Evolutionary conservation across 2,329 filamentous ascomycete genomes (phyloP), one percentile per base, ranked within the genome.

Genomic region (Colletotrichum cuscutae): DNA sequence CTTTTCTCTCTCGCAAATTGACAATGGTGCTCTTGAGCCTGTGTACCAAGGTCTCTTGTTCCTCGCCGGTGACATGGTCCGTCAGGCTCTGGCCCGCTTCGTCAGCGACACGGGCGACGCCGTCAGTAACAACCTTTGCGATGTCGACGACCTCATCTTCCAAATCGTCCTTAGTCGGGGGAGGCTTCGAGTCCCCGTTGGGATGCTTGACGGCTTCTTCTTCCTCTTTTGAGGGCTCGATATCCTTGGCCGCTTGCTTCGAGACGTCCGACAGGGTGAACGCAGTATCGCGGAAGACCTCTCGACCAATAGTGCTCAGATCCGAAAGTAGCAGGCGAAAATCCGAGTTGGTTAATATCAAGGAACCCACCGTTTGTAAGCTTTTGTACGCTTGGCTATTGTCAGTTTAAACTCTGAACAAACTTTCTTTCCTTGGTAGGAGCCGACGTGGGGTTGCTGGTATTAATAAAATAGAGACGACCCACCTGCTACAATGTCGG

Each of bases 311-410:
- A 0, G 92, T 91, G 58, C 91, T 91, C 53, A 98, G 83, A 78
- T 98, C 96, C 12, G 92, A 90, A 57, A 98, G 85, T 77, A 98
- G 95, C 7, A 95, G 87, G 52, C 95, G 92, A 81, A 98, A 98
- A 78, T 98, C 95, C 0, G 93, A 91, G 80, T 98, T 98, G 15
- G 94, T 95, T 56, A 98, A 85, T 1, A 98, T 88, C n/a, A 98
- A 86, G 3, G 92, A 93, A 35, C 93, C 92, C 0, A 98, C 90
- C 0, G 95, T 98, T 71, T 91, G 92, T 60, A 98, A 84, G 80
- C 95, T 98, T 78, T 93, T 88, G 78, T 95, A 95, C 19, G 94
- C 93, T 93, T 75, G 26, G 15, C 24, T 61, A 4, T 72, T 72
- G 72, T 82, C 63, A 82, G 75, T 68, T 68, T 28, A 9, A 24